Conservation (phyloP, 352 stramenopile genomes). For the Aphanomyces stellatus region DNA sequence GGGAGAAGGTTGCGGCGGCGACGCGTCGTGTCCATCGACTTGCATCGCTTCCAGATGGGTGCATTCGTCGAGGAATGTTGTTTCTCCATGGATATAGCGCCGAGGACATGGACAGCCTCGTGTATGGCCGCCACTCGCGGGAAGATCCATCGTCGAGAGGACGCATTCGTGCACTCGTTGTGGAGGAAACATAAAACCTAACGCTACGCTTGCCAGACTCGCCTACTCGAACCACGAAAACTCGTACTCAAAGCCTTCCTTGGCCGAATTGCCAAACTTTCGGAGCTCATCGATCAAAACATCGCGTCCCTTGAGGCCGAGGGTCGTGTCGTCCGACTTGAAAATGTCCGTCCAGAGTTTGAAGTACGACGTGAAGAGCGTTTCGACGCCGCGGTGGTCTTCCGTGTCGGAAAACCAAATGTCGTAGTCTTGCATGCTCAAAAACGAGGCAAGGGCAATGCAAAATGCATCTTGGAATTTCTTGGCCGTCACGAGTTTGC, state of each 20-base stretch:
- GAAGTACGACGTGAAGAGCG: conserved; percentile 12
- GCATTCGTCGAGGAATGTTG: too few species aligned
- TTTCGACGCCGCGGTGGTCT: conserved; percentile 7
- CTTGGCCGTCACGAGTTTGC: conserved; percentile 12
- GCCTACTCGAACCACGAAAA: conserved; percentile 14
- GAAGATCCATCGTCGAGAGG: too few species aligned
- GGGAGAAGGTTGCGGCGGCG: too few species aligned
- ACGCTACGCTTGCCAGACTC: not conserved
- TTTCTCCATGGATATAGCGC: too few species aligned
- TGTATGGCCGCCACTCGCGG: too few species aligned
- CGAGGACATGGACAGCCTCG: too few species aligned
- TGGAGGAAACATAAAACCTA: too few species aligned
- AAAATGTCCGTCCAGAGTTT: conserved; percentile 9
- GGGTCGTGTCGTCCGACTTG: conserved; percentile 7
- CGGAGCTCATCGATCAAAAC: not conserved
- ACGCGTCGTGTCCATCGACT: too few species aligned
- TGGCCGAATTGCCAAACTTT: conserved; percentile 12
- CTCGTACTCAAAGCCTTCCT: conserved; percentile 7
- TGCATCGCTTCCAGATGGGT: too few species aligned
- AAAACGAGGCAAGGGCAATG: conserved; percentile 1
- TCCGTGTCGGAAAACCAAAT: conserved; percentile 15
- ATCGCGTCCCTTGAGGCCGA: conserved; percentile 9
- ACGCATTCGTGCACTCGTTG: too few species aligned
- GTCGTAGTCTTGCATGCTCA: conserved; percentile 19
- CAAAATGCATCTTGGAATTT: conserved; percentile 13